Evolutionary conservation across 352 stramenopile species (phyloP), one percentile per base, ranked within the genome.

Genomic region (Pythium apleroticum): DNA sequence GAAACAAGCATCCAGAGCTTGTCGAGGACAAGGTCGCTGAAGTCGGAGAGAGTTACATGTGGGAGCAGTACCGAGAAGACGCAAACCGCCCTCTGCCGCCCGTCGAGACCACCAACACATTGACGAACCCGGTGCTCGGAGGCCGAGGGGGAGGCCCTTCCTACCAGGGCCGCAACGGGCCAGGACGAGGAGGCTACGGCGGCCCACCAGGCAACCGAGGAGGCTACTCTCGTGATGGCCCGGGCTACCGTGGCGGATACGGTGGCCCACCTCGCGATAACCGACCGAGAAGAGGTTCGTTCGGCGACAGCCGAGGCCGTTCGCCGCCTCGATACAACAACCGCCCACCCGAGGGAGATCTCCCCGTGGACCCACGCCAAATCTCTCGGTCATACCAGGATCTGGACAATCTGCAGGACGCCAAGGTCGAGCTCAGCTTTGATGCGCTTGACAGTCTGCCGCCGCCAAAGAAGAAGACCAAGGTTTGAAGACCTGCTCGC

Each of bases 41-140:
- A 48, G 82, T 91, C 3, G 86, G 84, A 14, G 86, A 95, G 60
- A 92, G 75, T 57, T 95, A 91, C 72, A 95, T 95, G 86, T 93
- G 84, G 84, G 84, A 93, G 59, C 78, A 90, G 60, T 95, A 95
- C 72, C 84, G 84, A 37, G 81, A 92, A 65, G 86, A 95, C 50
- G 60, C 84, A 39, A 86, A 92, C 56, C 84, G 79, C n/a, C 86
- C 86, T 17, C 70, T 95, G 57, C 81, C 85, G 25, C 80, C 84
- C 3, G 73, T 92, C 28, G 84, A 92, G 48, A 91, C 78, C 35
- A 90, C 69, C 33, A 91, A 89, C 63, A 91, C 68, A 39, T 60
- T 83, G 33, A 72, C 71, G 37, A 88, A 79, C 57, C 75, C 83
- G 1, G 74, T 84, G 48, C 73, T 91, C 12, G 81, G 81, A 41